Base-by-base conservation (phyloP, 1,284 basidiomycete genomes). In the Heliocybe sulcata region DNA sequence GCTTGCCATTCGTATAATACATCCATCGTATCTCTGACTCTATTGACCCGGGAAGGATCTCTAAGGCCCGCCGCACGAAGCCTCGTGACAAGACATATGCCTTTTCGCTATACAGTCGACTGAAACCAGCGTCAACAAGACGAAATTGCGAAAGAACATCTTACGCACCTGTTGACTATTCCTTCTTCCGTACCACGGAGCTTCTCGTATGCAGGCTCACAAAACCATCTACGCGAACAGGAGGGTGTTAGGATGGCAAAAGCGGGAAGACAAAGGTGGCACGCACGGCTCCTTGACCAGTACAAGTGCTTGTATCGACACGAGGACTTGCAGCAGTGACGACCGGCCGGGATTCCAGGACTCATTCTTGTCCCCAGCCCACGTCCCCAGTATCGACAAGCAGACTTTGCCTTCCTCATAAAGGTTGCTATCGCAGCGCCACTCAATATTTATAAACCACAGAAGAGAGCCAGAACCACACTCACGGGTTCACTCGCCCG, bases 391-490 rank as follows among this genome's bases (percentile, higher is more conserved):
- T 49, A 98, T 89, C 23, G 91, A 94, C 51, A 98, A 69, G 65
- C 94, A 98, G 38, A 98, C 93, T 69, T 96, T 96, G 47, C 94
- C 94, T 62, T 98, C 94, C 65, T 96, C 93, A 63, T 98, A 98
- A 51, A 97, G 72, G 69, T 98, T 97, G 25, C 85, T 88, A 58
- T 42, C 19, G 33, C 29, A 25, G 22, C 26, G 9, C 33, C 10
- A 29, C 6, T 10, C 6, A 35, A 33, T 25, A 4, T 35, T 14
- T 16, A 14, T n/a, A 10, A 35, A 35, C 6, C 12, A 31, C 12
- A 19, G 51, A 33, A 29, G 20, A 20, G 20, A 19, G 51, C 20
- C 64, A 58, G 0, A 19, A 27, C 20, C 64, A 58, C 0, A 76
- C 85, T 70, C 67, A 87, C 84, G 87, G 86, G 65, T 90, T 89